A percentile compares a stretch with the other conserved stretches of the same genome.
phyloP scores from a whole-genome alignment of 23 red algal genomes.

The Gracilariopsis chorda region DNA sequence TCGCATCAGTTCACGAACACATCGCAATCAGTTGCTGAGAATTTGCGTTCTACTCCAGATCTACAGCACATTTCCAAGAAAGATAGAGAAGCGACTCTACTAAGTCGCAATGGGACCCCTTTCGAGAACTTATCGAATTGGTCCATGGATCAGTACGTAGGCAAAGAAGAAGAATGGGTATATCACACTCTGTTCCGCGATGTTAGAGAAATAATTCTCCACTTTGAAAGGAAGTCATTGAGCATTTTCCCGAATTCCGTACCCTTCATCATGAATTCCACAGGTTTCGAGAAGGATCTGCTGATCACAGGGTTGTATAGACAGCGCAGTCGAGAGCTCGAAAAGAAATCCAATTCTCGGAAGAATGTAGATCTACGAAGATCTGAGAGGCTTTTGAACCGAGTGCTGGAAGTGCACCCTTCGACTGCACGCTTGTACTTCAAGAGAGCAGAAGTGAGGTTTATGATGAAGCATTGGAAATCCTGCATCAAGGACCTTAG shows the following conservation, averaged over 20 bases:
- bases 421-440: neutral
- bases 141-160: neutral
- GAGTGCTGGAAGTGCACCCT: neutral
- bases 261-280: neutral
- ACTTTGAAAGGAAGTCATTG: neutral
- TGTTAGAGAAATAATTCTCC: neutral
- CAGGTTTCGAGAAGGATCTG: neutral
- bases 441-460: constrained; percentile 7
- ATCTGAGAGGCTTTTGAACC: neutral
- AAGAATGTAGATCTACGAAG: neutral
- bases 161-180: constrained; percentile 40
- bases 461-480: neutral
- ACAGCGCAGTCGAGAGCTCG: neutral
- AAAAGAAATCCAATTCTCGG: neutral
- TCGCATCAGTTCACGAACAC: constrained; percentile 3
- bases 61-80: neutral
- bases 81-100: neutral
- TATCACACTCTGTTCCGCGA: constrained; percentile 6
- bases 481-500: constrained; percentile 5
- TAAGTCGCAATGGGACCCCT: neutral
- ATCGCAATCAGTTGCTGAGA: neutral
- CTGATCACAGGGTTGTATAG: neutral
- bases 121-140: constrained; percentile 4
- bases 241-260: neutral
- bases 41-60: neutral